Evolutionary conservation across 257 asterid genomes (phyloP).

Genomic region (Plantago major): DNA sequence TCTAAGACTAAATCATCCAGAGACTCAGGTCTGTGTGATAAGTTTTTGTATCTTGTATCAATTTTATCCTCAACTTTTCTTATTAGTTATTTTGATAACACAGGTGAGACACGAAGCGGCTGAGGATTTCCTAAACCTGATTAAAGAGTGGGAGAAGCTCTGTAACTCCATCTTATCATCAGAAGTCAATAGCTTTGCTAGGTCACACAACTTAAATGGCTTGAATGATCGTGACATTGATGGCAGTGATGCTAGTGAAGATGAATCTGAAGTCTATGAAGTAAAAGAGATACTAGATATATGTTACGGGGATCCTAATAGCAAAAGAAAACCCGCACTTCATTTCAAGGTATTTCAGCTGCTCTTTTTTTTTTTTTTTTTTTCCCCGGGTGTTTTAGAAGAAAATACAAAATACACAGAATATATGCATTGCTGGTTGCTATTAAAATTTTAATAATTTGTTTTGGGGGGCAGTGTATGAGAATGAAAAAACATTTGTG

Average conservation of each 20-base stretch:
- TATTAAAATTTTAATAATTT: too few relatives aligned
- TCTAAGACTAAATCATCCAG: constrained; percentile 64
- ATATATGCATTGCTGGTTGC: too few relatives aligned
- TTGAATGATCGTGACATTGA: constrained; percentile 19
- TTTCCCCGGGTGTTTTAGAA: too few relatives aligned
- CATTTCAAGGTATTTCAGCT: constrained; percentile 54
- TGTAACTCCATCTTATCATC: constrained; percentile 37
- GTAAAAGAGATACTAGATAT: constrained; percentile 49
- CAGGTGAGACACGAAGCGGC: constrained; percentile 74
- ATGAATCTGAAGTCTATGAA: constrained; percentile 50
- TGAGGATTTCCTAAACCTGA: constrained; percentile 40
- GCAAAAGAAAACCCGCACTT: constrained; percentile 22
- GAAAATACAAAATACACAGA: too few relatives aligned
- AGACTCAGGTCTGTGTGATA: constrained; percentile 47
- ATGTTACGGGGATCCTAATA: constrained; percentile 58
- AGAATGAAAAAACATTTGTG: too few relatives aligned
- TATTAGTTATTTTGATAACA: not conserved
- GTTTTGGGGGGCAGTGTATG: too few relatives aligned
- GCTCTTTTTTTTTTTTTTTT: not conserved
- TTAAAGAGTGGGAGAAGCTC: constrained; percentile 71
- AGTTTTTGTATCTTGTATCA: not conserved
- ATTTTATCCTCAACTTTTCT: not conserved
- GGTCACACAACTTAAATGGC: constrained; percentile 10
- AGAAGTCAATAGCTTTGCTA: constrained; percentile 8
- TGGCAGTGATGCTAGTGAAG: too few relatives aligned